These are phyloP conservation scores for Fusarium coffeatum DNA, from an alignment of 2,329 filamentous ascomycete species.

Conservation along the genomic window DNA sequence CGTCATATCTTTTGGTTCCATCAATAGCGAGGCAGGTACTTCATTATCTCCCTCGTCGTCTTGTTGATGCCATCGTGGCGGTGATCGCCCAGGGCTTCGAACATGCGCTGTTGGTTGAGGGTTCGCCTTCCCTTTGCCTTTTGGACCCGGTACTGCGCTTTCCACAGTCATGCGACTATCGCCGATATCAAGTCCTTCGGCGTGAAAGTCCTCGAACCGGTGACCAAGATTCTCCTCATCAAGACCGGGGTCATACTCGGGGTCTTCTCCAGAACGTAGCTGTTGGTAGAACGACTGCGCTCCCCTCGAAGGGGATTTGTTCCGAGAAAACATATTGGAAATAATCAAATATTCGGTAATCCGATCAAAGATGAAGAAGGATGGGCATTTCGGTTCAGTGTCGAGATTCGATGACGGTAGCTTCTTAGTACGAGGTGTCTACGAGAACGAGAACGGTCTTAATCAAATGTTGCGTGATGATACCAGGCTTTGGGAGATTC, in stretches of 20 bases:
- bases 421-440: neutral
- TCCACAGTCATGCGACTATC: conserved; percentile 61
- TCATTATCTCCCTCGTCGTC: conserved; percentile 69
- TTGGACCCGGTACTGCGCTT: conserved; percentile 47
- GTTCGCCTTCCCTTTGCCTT: conserved; percentile 29
- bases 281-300: conserved; percentile 63
- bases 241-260: conserved; percentile 56
- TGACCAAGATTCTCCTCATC: conserved; percentile 67
- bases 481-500: no score
- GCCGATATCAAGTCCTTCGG: conserved; percentile 58
- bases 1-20: conserved; percentile 61
- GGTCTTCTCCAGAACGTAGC: conserved; percentile 56
- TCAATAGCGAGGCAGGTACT: conserved; percentile 71
- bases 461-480: neutral
- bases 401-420: neutral
- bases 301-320: conserved; percentile 47
- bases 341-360: conserved; percentile 52
- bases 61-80: conserved; percentile 47
- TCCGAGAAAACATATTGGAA: conserved; percentile 61
- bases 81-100: conserved; percentile 29
- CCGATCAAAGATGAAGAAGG: conserved; percentile 13
- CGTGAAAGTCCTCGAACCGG: conserved; percentile 62
- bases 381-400: conserved; percentile 33
- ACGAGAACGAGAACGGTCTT: neutral
- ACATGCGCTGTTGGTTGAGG: conserved; percentile 16